phyloP scores from a whole-genome alignment of 306 rosid species.

The Glycine soja region DNA sequence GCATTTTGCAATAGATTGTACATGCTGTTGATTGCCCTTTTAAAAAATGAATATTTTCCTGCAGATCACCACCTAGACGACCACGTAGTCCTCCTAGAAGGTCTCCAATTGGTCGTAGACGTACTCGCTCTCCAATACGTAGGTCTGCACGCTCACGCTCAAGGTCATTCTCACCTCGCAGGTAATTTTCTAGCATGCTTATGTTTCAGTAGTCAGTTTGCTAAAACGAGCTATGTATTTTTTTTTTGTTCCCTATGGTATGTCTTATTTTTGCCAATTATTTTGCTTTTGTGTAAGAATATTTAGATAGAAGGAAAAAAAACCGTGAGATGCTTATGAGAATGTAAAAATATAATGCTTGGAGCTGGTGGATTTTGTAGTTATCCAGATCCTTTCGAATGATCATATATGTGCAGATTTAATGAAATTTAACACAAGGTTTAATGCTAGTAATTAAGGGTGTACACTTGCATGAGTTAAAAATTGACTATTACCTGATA shows the following conservation, averaged over 20 bases:
- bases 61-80: conserved; percentile 86
- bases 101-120: conserved; percentile 84
- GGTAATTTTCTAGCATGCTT: conserved; percentile 57
- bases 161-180: conserved; percentile 88
- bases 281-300: conserved; percentile 4
- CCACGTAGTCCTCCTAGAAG: conserved; percentile 97
- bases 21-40: conserved; percentile 29
- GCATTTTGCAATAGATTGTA: background rate
- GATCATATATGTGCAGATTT: conserved; percentile 2
- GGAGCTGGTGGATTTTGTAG: conserved; percentile 25
- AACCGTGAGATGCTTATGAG: background rate
- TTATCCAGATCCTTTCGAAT: conserved; percentile 23
- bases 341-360: conserved; percentile 19
- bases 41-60: conserved; percentile 38
- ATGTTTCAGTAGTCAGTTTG: conserved; percentile 15
- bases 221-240: background rate
- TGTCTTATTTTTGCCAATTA: background rate
- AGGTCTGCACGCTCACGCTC: conserved; percentile 88
- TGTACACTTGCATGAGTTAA: background rate
- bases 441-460: background rate
- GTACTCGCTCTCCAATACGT: conserved; percentile 89
- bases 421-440: conserved; percentile 22
- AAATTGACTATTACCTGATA: background rate
- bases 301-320: conserved; percentile 19
- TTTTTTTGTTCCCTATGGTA: background rate